A percentile compares a stretch with the other conserved stretches of the same genome.
Evolutionary conservation across 768 basidiomycete species (phyloP).

Genomic region (Pilatotrama ljubarskyi): DNA sequence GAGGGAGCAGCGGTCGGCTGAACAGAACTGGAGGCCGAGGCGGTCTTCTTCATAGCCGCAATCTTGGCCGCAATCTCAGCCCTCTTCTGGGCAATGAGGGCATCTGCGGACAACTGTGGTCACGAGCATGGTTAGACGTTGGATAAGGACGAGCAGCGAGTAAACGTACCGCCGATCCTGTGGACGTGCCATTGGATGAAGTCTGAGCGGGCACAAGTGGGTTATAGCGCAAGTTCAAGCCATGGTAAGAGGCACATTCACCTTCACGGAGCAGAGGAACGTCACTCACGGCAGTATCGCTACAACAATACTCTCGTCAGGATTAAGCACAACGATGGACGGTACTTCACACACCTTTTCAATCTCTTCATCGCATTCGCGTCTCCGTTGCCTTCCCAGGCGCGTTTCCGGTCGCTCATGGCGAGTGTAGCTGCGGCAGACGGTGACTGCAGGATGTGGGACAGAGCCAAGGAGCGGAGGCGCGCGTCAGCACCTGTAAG

Average conservation of each 20-base stretch:
- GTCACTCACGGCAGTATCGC: constrained; percentile 76
- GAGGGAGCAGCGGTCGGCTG: constrained; percentile 30
- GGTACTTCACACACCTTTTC: constrained; percentile 54
- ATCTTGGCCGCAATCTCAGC: constrained; percentile 86
- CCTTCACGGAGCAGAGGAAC: constrained; percentile 51
- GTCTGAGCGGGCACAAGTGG: constrained; percentile 53
- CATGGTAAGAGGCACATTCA: constrained; percentile 61
- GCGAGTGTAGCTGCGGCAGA: constrained; percentile 1
- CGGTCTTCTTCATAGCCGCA: constrained; percentile 64
- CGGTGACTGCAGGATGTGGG: neutral
- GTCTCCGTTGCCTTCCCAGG: constrained; percentile 56
- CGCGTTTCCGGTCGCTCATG: constrained; percentile 72
- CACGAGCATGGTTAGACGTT: neutral
- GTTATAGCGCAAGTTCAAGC: constrained; percentile 71
- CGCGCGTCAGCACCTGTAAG: neutral
- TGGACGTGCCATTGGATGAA: constrained; percentile 44
- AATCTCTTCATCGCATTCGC: constrained; percentile 53
- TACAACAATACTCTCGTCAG: constrained; percentile 34
- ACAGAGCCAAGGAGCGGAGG: constrained; percentile 3
- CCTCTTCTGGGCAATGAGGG: constrained; percentile 78
- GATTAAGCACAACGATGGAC: constrained; percentile 18
- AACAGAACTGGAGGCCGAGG: constrained; percentile 9
- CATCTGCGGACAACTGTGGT: constrained; percentile 50
- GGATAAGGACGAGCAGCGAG: neutral
- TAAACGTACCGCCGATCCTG: constrained; percentile 40